Percentiles rank a stretch among this genome's conserved stretches.
These are phyloP conservation scores for Hymenotorrendiella dingleyae DNA, from an alignment of 2,329 filamentous ascomycete species.

Conservation along the genomic window DNA sequence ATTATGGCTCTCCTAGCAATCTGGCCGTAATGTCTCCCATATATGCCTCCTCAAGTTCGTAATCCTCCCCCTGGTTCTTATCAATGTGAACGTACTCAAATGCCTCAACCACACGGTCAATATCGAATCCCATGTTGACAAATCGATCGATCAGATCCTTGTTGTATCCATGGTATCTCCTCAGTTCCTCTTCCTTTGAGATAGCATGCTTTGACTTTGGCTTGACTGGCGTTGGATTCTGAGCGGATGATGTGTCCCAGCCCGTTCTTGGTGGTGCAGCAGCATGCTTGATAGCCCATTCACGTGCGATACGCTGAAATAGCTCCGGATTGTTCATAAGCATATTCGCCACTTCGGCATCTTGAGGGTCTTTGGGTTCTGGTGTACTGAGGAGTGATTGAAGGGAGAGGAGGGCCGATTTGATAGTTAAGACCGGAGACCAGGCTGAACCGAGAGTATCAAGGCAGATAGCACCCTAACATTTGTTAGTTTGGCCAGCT, in stretches of 20 bases:
- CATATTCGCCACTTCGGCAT: conserved; percentile 91
- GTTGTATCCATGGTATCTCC: conserved; percentile 82
- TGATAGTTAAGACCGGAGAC: conserved; percentile 95
- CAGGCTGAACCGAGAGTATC: conserved; percentile 86
- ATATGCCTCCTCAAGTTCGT: conserved; percentile 82
- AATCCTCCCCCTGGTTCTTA: conserved; percentile 69
- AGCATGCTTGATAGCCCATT: conserved; percentile 85
- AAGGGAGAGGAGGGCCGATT: conserved; percentile 86
- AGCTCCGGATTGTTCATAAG: conserved; percentile 70
- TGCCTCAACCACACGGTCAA: conserved; percentile 78
- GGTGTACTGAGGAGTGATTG: conserved; percentile 90
- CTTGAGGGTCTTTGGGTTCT: conserved; percentile 94
- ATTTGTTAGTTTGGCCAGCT: conserved; percentile 22
- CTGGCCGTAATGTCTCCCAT: conserved; percentile 86
- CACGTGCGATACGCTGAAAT: conserved; percentile 76
- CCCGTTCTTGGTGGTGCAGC: conserved; percentile 58
- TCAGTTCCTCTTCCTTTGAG: conserved; percentile 24
- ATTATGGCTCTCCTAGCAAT: conserved; percentile 68
- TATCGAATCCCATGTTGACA: conserved; percentile 83
- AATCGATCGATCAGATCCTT: conserved; percentile 78
- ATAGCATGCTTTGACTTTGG: conserved; percentile 20
- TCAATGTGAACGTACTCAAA: conserved; percentile 81
- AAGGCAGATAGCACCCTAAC: conserved; percentile 88
- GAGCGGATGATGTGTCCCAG: conserved; percentile 38
- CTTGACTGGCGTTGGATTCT: conserved; percentile 31